Evolutionary conservation across 1,284 basidiomycete genomes (phyloP), one percentile per base, ranked within the genome.

Genomic region (Puccinia horiana): DNA sequence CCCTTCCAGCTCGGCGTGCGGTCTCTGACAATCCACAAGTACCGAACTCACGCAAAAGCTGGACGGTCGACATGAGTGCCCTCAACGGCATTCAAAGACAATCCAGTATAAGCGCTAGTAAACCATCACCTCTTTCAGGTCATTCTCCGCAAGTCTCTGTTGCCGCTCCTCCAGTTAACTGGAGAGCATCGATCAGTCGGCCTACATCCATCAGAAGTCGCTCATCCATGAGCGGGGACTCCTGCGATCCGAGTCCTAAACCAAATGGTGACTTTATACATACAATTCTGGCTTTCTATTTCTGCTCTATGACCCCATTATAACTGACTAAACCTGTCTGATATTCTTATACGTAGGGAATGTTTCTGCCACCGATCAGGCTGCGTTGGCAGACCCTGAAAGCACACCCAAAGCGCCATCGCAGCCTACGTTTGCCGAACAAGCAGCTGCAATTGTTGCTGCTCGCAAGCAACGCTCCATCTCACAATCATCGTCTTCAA

Each of bases 61-160:
- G 80, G 80, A 76, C 70, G 16, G 73, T 82, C 52, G 61, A 82
- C 35, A 75, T 75, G 61, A 82, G 80, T 44, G 80, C n/a, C 5
- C 49, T 82, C 16, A 70, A 75, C 63, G 80, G 72, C 16, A 61
- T 82, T 9, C 79, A 81, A 61, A 44, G 58, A 56, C 32, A 72
- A 26, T 47, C 76, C 3, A 65, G 61, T 11, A 11, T 37, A 20
- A 75, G 58, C 61, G n/a, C 32, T 37, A 63, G 61, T 44, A 58
- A 76, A 35, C 54, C 69, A 61, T 3, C 35, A 18, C 63, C 72
- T 69, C 58, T 35, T 20, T 52, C 73, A 8, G 54, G 44, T 12
- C 52, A 49, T 23, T 37, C 78, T 56, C 67, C 78, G 23, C 80
- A 67, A 54, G 32, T 76, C n/a, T 82, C 73, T 1, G 47, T 76